phyloP scores from a whole-genome alignment of 331 rosid genomes.

The Cydonia oblonga region DNA sequence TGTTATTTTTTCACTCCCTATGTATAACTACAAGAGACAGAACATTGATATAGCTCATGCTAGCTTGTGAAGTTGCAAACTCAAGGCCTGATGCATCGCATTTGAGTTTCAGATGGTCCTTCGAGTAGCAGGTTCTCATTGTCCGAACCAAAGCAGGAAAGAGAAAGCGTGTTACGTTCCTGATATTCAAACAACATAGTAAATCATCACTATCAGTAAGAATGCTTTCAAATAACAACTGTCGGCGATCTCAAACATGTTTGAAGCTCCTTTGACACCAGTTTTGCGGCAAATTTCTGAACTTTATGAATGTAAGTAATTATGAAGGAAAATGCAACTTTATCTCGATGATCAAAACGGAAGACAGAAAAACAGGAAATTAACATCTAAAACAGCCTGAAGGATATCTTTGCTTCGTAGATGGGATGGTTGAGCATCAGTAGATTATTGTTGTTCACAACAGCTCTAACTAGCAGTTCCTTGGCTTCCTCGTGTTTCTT shows the following conservation, averaged over 20 bases:
- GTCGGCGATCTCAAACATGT: conserved; percentile 22
- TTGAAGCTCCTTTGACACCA: conserved; percentile 48
- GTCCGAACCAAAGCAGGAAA: not conserved
- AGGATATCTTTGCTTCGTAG: conserved; percentile 79
- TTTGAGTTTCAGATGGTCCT: not conserved
- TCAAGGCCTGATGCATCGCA: not conserved
- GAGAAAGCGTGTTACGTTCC: not conserved
- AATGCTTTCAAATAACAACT: conserved; percentile 18
- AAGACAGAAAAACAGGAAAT: conserved; percentile 2
- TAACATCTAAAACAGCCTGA: not conserved
- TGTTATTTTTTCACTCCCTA: too few relatives aligned
- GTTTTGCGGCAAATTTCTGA: conserved; percentile 56
- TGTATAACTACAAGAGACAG: too few relatives aligned
- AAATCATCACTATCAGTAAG: not conserved
- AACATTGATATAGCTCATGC: not conserved
- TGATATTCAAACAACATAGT: conserved; percentile 3
- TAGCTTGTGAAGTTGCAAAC: not conserved
- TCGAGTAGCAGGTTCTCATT: not conserved
- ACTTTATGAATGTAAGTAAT: conserved; percentile 47
- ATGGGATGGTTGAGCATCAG: conserved; percentile 92
- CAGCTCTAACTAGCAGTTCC: conserved; percentile 56
- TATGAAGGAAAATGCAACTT: conserved; percentile 40
- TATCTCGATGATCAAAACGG: not conserved
- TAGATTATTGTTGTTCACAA: conserved; percentile 63
- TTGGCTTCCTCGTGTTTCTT: conserved; percentile 87